phyloP scores from a whole-genome alignment of 345 rosid genomes.

The Hirschfeldia incana region DNA sequence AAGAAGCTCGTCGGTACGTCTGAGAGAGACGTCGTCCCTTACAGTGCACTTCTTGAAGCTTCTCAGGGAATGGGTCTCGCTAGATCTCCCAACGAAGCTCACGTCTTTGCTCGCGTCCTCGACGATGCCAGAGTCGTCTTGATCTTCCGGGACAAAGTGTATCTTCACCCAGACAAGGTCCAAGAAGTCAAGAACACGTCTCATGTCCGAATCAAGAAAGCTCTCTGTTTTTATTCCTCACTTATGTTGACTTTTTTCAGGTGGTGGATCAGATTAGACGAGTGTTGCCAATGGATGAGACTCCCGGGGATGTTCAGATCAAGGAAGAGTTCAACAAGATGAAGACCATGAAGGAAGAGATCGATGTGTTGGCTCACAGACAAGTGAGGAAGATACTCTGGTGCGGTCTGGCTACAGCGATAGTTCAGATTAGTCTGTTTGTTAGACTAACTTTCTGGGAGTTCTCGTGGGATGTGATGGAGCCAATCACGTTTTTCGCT shows the following conservation, averaged over 20 bases:
- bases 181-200: neutral
- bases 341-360: constrained; percentile 71
- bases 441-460: constrained; percentile 97
- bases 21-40: constrained; percentile 69
- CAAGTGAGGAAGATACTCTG: constrained; percentile 84
- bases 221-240: too few species aligned
- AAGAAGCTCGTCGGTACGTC: constrained; percentile 56
- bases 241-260: constrained; percentile 31
- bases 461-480: constrained; percentile 20
- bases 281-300: constrained; percentile 72
- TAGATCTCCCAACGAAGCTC: constrained; percentile 74
- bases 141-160: constrained; percentile 83
- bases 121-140: constrained; percentile 89
- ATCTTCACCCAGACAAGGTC: constrained; percentile 92
- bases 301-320: constrained; percentile 68
- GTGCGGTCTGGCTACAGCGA: constrained; percentile 63
- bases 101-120: constrained; percentile 69
- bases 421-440: constrained; percentile 66
- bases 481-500: constrained; percentile 37
- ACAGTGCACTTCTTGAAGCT: constrained; percentile 57
- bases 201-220: too few species aligned
- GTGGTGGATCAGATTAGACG: constrained; percentile 83
- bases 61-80: constrained; percentile 70
- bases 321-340: constrained; percentile 64
- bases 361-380: constrained; percentile 77